Evolutionary conservation across 148 eudicot genomes (phyloP).

Genomic region (Pharnaceum exiguum): DNA sequence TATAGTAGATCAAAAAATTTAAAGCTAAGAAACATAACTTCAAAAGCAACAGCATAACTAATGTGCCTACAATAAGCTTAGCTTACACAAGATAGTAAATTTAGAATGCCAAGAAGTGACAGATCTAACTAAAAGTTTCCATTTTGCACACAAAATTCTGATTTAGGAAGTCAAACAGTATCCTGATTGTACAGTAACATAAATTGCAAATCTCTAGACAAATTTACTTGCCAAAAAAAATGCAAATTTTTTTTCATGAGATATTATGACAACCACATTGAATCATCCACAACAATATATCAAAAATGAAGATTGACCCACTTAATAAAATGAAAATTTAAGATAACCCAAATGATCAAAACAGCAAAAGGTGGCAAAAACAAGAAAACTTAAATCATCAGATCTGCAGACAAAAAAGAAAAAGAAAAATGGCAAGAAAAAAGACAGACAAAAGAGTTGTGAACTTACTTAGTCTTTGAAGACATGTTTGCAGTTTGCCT

Average conservation of each 20-base stretch:
- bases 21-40: not conserved
- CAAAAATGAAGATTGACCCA: conserved; percentile 8
- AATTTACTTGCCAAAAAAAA: not conserved
- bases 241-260: not conserved
- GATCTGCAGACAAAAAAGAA: conserved; percentile 30
- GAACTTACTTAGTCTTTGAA: conserved; percentile 73
- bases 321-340: not conserved
- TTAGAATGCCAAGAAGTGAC: conserved; percentile 8
- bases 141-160: conserved; percentile 5
- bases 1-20: conserved; percentile 9
- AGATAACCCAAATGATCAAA: conserved; percentile 9
- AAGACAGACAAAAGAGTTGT: too few relatives aligned
- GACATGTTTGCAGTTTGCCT: conserved; percentile 56
- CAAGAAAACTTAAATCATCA: conserved; percentile 8
- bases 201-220: conserved; percentile 14
- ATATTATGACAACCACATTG: too few relatives aligned
- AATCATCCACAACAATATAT: not conserved
- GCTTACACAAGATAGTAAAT: conserved; percentile 18
- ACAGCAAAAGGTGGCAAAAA: not conserved
- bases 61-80: too few relatives aligned
- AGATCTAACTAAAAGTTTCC: conserved; percentile 25
- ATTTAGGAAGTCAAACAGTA: not conserved
- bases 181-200: not conserved
- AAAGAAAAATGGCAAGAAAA: too few relatives aligned
- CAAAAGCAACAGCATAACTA: not conserved